phyloP scores from a whole-genome alignment of 1,284 basidiomycete species.

The Sparassis latifolia region DNA sequence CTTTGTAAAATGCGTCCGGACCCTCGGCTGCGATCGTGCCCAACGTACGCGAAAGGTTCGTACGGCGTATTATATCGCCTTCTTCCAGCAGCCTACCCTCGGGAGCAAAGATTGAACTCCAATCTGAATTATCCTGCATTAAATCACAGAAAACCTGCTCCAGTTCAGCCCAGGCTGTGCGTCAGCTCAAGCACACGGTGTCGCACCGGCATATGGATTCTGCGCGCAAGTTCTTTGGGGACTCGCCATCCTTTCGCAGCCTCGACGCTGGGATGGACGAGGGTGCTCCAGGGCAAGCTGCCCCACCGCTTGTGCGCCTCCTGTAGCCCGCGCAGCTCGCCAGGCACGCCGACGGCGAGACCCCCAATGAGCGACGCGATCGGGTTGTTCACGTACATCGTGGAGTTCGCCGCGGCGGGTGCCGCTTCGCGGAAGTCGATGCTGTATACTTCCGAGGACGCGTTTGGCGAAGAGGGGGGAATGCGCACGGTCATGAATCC shows the following conservation, averaged over 20 bases:
- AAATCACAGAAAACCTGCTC: constrained; percentile 35
- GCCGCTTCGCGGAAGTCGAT: constrained; percentile 90
- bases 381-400: constrained; percentile 66
- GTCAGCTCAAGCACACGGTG: no score
- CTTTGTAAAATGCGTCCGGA: constrained; percentile 70
- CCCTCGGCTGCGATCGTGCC: constrained; percentile 60
- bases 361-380: constrained; percentile 64
- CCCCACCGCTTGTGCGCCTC: constrained; percentile 81
- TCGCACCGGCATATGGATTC: constrained; percentile 50
- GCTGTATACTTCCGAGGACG: constrained; percentile 57
- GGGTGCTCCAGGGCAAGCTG: constrained; percentile 64
- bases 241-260: constrained; percentile 78
- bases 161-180: no score
- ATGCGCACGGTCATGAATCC: constrained; percentile 89
- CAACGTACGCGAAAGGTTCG: constrained; percentile 67
- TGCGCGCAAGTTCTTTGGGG: constrained; percentile 63
- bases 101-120: constrained; percentile 77
- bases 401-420: constrained; percentile 61
- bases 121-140: constrained; percentile 75
- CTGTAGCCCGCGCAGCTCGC: constrained; percentile 80
- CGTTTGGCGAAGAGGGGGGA: constrained; percentile 42
- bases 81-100: constrained; percentile 63
- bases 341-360: constrained; percentile 78
- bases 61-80: constrained; percentile 68
- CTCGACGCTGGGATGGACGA: constrained; percentile 71